Evolutionary conservation across 2,329 filamentous ascomycete species (phyloP).

Genomic region (Xylaria sp.): DNA sequence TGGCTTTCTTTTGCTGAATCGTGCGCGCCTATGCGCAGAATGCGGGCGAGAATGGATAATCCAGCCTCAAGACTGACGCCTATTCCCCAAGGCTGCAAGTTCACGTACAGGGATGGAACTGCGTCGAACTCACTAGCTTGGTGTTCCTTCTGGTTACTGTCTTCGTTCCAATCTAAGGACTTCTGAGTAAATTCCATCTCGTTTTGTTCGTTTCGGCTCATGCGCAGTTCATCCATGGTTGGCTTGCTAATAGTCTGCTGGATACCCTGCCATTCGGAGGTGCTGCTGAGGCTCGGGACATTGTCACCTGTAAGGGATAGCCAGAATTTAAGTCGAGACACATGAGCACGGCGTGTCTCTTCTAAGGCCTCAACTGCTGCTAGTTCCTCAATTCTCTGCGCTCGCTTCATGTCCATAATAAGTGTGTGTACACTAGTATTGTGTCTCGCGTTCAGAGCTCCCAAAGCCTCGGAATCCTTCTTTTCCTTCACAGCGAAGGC

Average conservation of each 20-base stretch:
- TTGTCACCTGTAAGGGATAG: constrained; percentile 19
- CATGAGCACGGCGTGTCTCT: not conserved
- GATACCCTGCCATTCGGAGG: constrained; percentile 12
- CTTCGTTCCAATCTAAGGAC: no score
- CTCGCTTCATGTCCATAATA: constrained; percentile 2
- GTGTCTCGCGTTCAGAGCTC: not conserved
- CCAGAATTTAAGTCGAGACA: constrained; percentile 2
- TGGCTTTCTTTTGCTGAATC: no score
- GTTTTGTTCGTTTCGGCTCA: not conserved
- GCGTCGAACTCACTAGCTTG: no score
- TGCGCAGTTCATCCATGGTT: constrained; percentile 11
- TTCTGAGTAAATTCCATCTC: no score
- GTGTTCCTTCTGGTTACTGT: no score
- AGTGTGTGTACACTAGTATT: not conserved
- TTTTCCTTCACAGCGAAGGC: constrained; percentile 9
- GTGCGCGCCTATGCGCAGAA: no score
- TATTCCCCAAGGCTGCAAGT: no score
- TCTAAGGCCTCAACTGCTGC: not conserved
- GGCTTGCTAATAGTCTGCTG: not conserved
- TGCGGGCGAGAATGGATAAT: no score
- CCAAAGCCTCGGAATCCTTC: constrained; percentile 7
- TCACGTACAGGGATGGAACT: no score
- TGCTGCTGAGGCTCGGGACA: not conserved
- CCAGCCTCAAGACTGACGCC: no score
- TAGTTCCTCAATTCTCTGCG: not conserved